A percentile compares a stretch with the other conserved stretches of the same genome.
These are phyloP conservation scores for Mimosa bimucronata DNA, from an alignment of 306 rosid genomes.

Conservation along the genomic window DNA sequence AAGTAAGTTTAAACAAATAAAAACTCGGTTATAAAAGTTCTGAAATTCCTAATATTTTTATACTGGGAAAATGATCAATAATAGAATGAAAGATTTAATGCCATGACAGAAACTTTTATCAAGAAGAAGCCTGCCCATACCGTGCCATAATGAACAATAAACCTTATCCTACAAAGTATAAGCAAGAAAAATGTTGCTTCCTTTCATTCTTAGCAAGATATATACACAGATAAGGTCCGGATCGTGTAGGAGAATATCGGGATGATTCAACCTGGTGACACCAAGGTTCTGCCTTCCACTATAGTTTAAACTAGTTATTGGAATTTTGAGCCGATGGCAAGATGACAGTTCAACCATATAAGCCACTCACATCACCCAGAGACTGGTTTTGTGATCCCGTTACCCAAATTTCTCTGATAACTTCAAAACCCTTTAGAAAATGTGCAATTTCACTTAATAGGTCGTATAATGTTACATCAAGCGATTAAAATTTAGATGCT, in stretches of 20 bases:
- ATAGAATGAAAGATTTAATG: neutral
- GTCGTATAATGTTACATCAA: neutral
- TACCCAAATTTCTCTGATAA: neutral
- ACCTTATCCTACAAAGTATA: neutral
- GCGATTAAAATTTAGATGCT: no score
- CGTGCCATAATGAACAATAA: neutral
- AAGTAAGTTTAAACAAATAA: neutral
- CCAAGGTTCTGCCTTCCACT: slow-evolving; percentile 19
- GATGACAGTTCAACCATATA: neutral
- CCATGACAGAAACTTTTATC: neutral
- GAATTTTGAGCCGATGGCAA: no score
- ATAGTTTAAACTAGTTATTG: neutral
- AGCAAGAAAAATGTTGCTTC: neutral
- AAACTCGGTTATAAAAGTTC: neutral
- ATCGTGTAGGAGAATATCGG: slow-evolving; percentile 43
- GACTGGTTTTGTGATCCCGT: neutral
- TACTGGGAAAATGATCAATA: neutral
- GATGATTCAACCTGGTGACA: slow-evolving; percentile 60
- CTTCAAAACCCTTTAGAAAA: neutral
- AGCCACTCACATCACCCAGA: neutral
- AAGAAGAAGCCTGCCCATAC: neutral
- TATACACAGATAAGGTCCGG: neutral
- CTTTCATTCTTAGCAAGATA: neutral
- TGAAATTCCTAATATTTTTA: neutral
- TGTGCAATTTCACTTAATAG: neutral